Evolutionary conservation across 163 green algal genomes (phyloP).

Genomic region (Scenedesmus sp.): DNA sequence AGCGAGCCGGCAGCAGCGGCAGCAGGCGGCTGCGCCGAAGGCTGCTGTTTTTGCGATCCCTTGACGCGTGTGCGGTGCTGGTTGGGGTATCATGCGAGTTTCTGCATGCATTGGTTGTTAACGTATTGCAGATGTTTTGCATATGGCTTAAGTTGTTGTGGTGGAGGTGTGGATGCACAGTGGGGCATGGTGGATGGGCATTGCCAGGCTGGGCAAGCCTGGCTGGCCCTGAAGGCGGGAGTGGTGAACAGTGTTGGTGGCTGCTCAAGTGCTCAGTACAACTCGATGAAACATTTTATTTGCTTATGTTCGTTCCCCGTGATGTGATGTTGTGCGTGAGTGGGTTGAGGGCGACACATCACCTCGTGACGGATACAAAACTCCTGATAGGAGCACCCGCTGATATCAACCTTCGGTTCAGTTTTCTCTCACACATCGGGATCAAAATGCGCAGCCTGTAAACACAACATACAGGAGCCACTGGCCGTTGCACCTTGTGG

Average conservation of each 20-base stretch:
- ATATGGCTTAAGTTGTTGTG: no score
- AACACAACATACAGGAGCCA: background rate
- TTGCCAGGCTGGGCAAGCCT: no score
- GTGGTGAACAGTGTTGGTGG: background rate
- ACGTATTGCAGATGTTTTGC: background rate
- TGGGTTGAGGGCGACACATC: background rate
- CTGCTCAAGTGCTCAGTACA: background rate
- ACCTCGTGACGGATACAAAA: background rate
- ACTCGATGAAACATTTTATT: no score
- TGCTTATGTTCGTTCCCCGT: no score
- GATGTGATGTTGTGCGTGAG: background rate
- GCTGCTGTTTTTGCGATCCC: slow-evolving; percentile 60
- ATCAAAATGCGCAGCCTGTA: background rate
- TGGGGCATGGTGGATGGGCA: no score
- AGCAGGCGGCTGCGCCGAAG: slow-evolving; percentile 47
- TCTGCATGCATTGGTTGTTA: background rate
- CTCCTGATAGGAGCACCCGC: background rate
- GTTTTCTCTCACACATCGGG: no score
- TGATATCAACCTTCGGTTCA: no score
- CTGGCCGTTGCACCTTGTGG: background rate
- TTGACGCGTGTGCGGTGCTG: slow-evolving; percentile 26
- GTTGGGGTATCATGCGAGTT: background rate
- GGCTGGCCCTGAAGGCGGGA: no score
- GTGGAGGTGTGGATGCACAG: no score
- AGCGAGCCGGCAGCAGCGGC: slow-evolving; percentile 63